phyloP scores from a whole-genome alignment of 108 stramenopile genomes.

The Pseudonitzschia pungens region DNA sequence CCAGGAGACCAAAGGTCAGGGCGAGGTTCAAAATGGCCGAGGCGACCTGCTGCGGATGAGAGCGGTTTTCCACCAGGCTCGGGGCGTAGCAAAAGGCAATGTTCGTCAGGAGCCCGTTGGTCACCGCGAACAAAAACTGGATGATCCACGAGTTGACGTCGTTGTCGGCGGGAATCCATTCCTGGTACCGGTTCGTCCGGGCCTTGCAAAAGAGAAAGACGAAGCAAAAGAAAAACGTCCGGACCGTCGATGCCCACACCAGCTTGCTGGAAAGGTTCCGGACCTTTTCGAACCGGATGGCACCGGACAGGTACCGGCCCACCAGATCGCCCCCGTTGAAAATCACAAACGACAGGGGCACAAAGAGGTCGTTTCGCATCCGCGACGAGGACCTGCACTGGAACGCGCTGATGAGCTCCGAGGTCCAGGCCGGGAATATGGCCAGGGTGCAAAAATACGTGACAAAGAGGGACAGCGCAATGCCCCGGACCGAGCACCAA shows the following conservation, averaged over 20 bases:
- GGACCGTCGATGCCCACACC: constrained; percentile 22
- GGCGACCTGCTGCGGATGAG: constrained; percentile 30
- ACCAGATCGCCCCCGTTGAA: constrained; percentile 60
- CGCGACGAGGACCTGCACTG: constrained; percentile 31
- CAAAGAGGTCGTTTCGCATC: constrained; percentile 47
- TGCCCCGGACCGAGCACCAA: constrained; percentile 21
- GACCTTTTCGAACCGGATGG: constrained; percentile 6
- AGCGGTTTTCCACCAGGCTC: constrained; percentile 5
- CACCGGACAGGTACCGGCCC: constrained; percentile 34
- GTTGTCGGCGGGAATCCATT: constrained; percentile 9
- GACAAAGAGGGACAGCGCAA: constrained; percentile 33
- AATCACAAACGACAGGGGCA: constrained; percentile 47
- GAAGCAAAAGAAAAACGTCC: constrained; percentile 30
- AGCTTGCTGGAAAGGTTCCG: constrained; percentile 20
- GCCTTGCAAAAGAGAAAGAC: constrained; percentile 35
- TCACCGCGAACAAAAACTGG: constrained; percentile 37
- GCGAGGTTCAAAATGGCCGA: constrained; percentile 47
- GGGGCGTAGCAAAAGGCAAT: constrained; percentile 44
- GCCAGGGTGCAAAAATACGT: constrained; percentile 47
- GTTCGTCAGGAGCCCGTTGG: constrained; percentile 49
- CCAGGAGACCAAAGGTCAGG: constrained; percentile 39
- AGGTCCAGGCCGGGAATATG: constrained; percentile 66
- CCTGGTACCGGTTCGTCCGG: constrained; percentile 4
- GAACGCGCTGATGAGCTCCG: constrained; percentile 29
- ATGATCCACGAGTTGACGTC: constrained; percentile 42